phyloP scores from a whole-genome alignment of 75 land plant genomes.

The Picea glauca region DNA sequence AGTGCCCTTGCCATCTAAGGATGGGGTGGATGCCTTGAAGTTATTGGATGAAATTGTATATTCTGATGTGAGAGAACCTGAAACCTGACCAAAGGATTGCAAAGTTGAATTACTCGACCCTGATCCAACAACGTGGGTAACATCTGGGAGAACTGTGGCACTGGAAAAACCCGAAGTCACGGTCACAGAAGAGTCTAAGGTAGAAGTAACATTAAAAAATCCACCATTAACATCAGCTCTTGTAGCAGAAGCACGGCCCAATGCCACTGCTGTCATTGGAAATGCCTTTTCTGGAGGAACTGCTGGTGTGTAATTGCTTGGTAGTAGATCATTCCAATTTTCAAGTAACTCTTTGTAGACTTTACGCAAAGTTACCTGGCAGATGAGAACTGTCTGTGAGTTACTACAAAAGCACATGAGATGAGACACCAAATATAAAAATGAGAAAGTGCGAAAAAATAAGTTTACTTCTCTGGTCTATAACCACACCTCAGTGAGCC shows the following conservation, averaged over 20 bases:
- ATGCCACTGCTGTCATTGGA: slow-evolving; percentile 51
- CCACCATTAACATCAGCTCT: slow-evolving; percentile 32
- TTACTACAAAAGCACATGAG: background rate
- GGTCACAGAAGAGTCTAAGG: slow-evolving; percentile 8
- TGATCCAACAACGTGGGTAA: slow-evolving; percentile 8
- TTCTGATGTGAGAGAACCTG: slow-evolving; percentile 5
- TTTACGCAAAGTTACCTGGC: slow-evolving; percentile 68
- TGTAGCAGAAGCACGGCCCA: slow-evolving; percentile 36
- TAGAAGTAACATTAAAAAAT: background rate
- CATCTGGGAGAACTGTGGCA: background rate
- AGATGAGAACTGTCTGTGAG: background rate
- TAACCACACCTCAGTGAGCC: slow-evolving; percentile 59
- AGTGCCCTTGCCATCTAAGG: slow-evolving; percentile 6
- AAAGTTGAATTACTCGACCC: slow-evolving; percentile 7
- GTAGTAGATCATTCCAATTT: slow-evolving; percentile 80
- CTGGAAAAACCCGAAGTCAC: slow-evolving; percentile 9
- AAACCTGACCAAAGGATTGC: slow-evolving; percentile 1
- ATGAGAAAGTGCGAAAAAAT: background rate
- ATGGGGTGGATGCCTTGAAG: background rate
- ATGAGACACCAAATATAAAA: background rate
- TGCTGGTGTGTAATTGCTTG: slow-evolving; percentile 74
- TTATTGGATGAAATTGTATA: background rate
- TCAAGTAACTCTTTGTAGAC: slow-evolving; percentile 84
- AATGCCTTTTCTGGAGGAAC: slow-evolving; percentile 86
- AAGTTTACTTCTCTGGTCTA: background rate